These are phyloP conservation scores for Trichoderma parareesei DNA, from an alignment of 495 filamentous ascomycete genomes.

Conservation along the genomic window DNA sequence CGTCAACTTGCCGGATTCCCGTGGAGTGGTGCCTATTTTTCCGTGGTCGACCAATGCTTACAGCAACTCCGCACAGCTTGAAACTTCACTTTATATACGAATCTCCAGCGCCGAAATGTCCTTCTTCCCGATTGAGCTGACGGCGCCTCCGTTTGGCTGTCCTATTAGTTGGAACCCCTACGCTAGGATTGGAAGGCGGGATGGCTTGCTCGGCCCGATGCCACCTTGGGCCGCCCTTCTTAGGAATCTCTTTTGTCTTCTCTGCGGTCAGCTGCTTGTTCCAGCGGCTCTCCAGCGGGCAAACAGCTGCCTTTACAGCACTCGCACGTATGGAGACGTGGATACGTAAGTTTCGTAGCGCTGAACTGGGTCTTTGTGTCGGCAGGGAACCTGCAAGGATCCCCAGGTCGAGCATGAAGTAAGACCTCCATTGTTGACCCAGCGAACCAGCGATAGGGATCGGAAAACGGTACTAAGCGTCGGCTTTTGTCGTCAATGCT, in stretches of 20 bases:
- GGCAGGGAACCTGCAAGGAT: too few species aligned
- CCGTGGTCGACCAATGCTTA: background rate
- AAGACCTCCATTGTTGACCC: background rate
- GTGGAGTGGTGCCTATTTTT: background rate
- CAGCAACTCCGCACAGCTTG: background rate
- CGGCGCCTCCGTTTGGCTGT: background rate
- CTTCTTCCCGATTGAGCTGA: background rate
- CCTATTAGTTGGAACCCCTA: background rate
- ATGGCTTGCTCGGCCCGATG: slow-evolving; percentile 9
- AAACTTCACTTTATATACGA: background rate
- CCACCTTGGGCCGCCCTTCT: background rate
- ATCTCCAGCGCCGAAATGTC: too few species aligned
- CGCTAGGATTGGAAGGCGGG: slow-evolving; percentile 5
- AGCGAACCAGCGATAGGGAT: background rate
- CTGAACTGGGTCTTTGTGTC: background rate
- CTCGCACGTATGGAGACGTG: background rate
- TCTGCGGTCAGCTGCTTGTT: background rate
- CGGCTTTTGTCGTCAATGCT: background rate
- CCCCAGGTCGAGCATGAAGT: background rate
- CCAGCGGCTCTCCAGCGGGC: background rate
- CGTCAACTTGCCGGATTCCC: background rate
- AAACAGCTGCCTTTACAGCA: background rate
- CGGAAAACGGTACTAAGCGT: background rate
- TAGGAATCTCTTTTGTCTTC: background rate
- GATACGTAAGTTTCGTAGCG: background rate